Conservation (phyloP, 1,284 basidiomycete genomes). For the Cystobasidium slooffiae region DNA sequence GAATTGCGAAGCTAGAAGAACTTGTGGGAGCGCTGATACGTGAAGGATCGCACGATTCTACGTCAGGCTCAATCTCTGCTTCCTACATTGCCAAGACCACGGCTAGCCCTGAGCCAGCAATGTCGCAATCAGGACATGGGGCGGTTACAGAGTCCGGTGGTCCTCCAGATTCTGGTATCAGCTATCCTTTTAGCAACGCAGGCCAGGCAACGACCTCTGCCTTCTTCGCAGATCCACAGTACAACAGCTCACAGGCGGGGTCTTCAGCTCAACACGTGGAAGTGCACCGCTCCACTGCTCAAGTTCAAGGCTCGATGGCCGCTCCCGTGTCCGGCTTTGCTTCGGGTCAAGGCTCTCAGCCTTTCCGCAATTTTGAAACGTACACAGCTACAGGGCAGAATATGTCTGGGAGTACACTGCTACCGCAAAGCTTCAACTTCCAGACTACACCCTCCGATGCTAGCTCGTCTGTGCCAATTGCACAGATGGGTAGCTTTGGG, state of each 20-base stretch:
- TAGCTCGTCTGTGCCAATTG: neutral
- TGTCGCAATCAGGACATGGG: too few species aligned
- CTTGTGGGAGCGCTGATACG: slow-evolving; percentile 1
- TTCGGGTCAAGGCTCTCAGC: neutral
- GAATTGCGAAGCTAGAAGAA: slow-evolving; percentile 8
- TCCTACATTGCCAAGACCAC: neutral
- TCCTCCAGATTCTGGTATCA: too few species aligned
- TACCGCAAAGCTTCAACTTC: neutral
- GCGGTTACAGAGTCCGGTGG: too few species aligned
- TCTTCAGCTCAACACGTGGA: too few species aligned
- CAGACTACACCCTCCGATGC: neutral
- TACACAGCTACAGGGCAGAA: neutral
- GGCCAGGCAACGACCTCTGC: too few species aligned
- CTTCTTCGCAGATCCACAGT: too few species aligned
- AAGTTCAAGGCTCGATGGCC: too few species aligned
- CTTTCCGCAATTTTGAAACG: neutral
- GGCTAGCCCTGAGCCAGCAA: too few species aligned
- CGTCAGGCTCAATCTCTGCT: neutral
- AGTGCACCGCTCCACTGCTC: too few species aligned
- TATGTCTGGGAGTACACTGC: neutral
- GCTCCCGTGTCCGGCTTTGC: too few species aligned
- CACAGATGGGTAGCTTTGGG: neutral
- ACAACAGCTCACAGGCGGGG: too few species aligned
- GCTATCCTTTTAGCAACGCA: too few species aligned
- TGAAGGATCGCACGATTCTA: neutral